Evolutionary conservation across 2,329 filamentous ascomycete species (phyloP), one percentile per base, ranked within the genome.

Genomic region (Sporothrix euskadiensis): DNA sequence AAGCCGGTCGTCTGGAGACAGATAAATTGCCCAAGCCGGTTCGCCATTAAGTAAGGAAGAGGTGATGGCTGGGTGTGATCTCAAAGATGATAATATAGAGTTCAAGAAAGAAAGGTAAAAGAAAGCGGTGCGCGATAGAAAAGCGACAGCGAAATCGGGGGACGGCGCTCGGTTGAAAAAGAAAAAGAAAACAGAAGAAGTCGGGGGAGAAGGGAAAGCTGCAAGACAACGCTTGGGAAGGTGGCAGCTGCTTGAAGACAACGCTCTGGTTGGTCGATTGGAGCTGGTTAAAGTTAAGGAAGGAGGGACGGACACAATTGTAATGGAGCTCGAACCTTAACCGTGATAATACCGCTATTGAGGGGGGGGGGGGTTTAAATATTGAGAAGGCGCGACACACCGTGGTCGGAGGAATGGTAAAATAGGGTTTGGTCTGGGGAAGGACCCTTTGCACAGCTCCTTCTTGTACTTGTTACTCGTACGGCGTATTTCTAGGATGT

Each of bases 161-260:
- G 47, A 39, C 10, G 63, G 35, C 63, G 54, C n/a, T 47, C 14
- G 44, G 44, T 39, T 35, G 44, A 5, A 3, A 35, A 49, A 26
- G 41, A 4, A 49, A 8, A 52, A n/a, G 26, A 30, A 47, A 61
- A 30, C 26, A 32, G 32, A 52, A 66, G 56, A 52, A 30, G 8
- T 57, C 19, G 39, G 49, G 49, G 35, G 39, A 68, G 39, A 35
- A 32, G 30, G 41, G 12, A 19, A 59, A 70, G 41, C 22, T 63
- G 66, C 59, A 66, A 63, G 44, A 69, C 71, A 32, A 57, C 66
- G 39, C 39, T 54, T 44, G 56, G 56, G 32, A 49, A n/a, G 63
- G 63, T 61, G 35, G 63, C 73, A 74, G 73, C 73, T 74, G 73
- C 69, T 56, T 44, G 52, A 22, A 70, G 69, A 22, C 49, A 35